Conservation (phyloP, 1,139 yeast genomes). For the Saccharomyces hybrid region DNA sequence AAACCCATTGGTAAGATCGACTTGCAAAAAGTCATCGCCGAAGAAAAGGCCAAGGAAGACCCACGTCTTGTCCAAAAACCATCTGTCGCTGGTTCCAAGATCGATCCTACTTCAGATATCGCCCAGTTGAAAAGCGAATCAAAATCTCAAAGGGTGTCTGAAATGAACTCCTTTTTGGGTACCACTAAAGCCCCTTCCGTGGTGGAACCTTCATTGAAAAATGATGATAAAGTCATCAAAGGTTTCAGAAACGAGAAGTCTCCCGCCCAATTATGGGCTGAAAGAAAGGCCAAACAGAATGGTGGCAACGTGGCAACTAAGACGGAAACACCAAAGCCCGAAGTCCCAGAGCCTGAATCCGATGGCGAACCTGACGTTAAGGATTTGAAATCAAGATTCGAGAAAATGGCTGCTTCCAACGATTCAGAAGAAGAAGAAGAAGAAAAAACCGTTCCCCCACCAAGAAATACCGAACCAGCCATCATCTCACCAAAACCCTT, state of each 20-base stretch:
- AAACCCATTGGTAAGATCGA: conserved; percentile 55
- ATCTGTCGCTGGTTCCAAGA: conserved; percentile 10
- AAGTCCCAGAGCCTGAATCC: conserved; percentile 20
- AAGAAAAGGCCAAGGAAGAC: conserved; percentile 35
- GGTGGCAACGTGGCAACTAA: conserved; percentile 13
- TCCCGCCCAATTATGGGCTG: conserved; percentile 96
- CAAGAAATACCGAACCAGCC: conserved; percentile 8
- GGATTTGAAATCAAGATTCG: conserved; percentile 33
- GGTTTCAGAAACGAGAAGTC: conserved; percentile 75
- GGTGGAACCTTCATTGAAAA: conserved; percentile 31
- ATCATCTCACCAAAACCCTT: conserved; percentile 21
- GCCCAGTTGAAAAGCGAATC: conserved; percentile 38
- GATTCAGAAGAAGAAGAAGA: conserved; percentile 10
- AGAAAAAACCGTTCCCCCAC: conserved; percentile 1
- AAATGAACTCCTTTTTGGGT: conserved; percentile 40
- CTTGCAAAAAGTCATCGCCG: conserved; percentile 34
- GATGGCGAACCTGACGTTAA: conserved; percentile 27
- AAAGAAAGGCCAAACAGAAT: conserved; percentile 51
- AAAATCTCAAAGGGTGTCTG: conserved; percentile 39
- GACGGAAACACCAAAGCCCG: conserved; percentile 6
- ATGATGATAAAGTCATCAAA: conserved; percentile 45
- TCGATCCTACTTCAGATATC: conserved; percentile 28
- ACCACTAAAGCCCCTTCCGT: conserved; percentile 42
- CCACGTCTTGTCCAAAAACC: conserved; percentile 30
- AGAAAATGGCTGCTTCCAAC: conserved; percentile 21